Base-by-base conservation (phyloP, 2,329 filamentous ascomycete genomes). In the Pseudogymnoascus destructans region DNA sequence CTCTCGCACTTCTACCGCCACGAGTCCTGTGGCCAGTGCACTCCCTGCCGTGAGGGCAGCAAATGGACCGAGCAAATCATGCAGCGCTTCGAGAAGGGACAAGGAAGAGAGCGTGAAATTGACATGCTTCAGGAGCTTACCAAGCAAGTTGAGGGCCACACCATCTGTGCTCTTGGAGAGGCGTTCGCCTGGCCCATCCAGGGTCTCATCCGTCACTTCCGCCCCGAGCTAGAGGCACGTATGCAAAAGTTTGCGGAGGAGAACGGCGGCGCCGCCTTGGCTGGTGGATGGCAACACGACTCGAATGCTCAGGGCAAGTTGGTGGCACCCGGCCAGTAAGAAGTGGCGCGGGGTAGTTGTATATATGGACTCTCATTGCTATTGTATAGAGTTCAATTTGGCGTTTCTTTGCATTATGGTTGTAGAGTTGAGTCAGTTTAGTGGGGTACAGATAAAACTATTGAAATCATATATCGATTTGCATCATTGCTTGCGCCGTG, bases 21-120 rank as follows among this genome's bases (percentile, higher is more conserved):
- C 77, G 93, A 98, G 79, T 91, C 85, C 65, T 98, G 93, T 73
- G 93, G 93, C 61, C 93, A 98, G 77, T 98, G 93, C 79, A 98
- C 93, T 60, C 93, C 93, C n/a, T 98, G 93, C 81, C 87, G 93
- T 71, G 93, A 98, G 77, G 93, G 93, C 64, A 95, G 87, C 78
- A 96, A 95, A 78, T 98, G 93, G 93, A 96, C 92, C 9, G 87
- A 95, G 74, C 91, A 98, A 79, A 97, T 98, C 73, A 97, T 98
- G 93, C 79, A 87, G 73, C 86, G 93, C 59, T 95, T 98, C 67
- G 90, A 95, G 78, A 87, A 87, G 73, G 93, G 93, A 60, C 83
- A 89, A 73, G 93, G 88, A 61, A 84, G 88, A 62, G 84, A 86
- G 73, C 81, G 93, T 61, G 93, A 98, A 76, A 98, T 98, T 71